phyloP scores from a whole-genome alignment of 2,329 filamentous ascomycete species.

The Colletotrichum eremochloae region DNA sequence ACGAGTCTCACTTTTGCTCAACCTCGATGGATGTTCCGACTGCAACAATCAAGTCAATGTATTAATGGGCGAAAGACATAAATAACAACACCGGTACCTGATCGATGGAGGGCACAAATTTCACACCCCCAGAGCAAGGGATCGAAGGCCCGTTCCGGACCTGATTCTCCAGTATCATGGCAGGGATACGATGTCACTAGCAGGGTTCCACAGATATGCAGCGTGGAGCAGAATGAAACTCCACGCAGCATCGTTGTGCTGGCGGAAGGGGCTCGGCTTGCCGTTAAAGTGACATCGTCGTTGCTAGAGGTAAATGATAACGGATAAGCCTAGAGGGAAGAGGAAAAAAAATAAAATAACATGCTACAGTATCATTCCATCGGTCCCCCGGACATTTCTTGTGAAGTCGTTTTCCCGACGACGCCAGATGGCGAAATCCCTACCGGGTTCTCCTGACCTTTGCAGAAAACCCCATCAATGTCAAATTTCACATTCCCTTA shows the following conservation, averaged over 20 bases:
- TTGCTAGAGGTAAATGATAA: background rate
- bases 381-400: background rate
- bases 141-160: background rate
- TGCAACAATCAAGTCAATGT: background rate
- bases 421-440: constrained; percentile 1
- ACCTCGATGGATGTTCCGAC: too few species aligned
- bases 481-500: background rate
- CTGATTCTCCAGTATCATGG: background rate
- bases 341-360: too few species aligned
- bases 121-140: background rate
- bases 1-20: background rate
- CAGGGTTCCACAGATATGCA: constrained; percentile 6
- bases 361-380: background rate
- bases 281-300: background rate
- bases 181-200: constrained; percentile 2
- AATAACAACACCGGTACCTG: constrained; percentile 1
- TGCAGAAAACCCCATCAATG: background rate
- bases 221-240: constrained; percentile 7
- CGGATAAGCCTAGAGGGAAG: background rate
- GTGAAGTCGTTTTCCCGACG: background rate
- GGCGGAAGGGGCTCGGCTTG: background rate
- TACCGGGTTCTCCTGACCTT: background rate
- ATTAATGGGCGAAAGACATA: background rate
- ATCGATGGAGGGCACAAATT: background rate
- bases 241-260: background rate